These are phyloP conservation scores for Trametes villosa DNA, from an alignment of 768 basidiomycete species.

Conservation along the genomic window DNA sequence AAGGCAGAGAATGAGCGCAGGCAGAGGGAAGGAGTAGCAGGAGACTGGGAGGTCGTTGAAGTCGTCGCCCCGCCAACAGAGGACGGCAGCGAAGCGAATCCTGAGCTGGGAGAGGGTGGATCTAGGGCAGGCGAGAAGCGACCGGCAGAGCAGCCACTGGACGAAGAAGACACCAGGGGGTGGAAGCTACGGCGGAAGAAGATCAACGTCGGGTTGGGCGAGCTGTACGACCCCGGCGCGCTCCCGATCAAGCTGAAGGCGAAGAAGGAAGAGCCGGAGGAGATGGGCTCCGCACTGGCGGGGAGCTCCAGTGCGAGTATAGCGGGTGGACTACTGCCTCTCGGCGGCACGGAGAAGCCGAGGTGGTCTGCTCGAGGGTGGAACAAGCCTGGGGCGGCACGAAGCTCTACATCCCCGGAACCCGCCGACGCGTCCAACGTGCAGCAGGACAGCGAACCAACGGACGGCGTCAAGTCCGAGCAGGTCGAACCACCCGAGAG, in stretches of 20 bases:
- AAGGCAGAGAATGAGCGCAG: constrained; percentile 63
- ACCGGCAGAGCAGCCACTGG: constrained; percentile 35
- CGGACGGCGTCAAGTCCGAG: background rate
- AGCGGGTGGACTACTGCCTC: background rate
- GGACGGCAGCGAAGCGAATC: constrained; percentile 14
- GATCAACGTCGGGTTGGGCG: constrained; percentile 62
- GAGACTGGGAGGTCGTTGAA: constrained; percentile 76
- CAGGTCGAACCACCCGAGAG: background rate
- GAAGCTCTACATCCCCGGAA: constrained; percentile 1
- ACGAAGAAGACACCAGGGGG: constrained; percentile 55
- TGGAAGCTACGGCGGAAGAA: constrained; percentile 76
- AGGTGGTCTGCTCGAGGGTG: constrained; percentile 35
- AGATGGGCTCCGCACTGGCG: background rate
- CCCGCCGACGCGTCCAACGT: background rate
- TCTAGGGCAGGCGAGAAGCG: constrained; percentile 34
- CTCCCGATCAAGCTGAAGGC: constrained; percentile 66
- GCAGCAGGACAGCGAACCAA: background rate
- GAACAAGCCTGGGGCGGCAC: constrained; percentile 31
- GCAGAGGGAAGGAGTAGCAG: constrained; percentile 68
- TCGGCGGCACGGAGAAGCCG: constrained; percentile 21
- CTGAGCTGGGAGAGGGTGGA: background rate
- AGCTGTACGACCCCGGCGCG: constrained; percentile 80
- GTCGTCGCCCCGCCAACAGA: constrained; percentile 31
- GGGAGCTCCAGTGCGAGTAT: background rate
- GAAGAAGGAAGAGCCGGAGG: constrained; percentile 48